phyloP scores from a whole-genome alignment of 768 basidiomycete species.

The Boletus bicolor region DNA sequence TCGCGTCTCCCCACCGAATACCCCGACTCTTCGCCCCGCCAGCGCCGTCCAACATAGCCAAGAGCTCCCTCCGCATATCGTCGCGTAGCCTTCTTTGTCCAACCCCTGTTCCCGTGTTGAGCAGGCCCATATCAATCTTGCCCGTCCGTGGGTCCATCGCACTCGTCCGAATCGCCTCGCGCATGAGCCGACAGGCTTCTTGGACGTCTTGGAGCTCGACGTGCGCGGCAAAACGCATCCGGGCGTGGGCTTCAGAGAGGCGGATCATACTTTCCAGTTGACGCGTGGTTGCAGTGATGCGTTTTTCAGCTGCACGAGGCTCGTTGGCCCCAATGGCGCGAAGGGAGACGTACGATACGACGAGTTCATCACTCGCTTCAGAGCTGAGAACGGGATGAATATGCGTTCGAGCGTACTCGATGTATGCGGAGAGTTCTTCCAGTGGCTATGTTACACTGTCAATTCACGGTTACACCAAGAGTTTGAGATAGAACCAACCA shows the following conservation, averaged over 20 bases:
- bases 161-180: conserved; percentile 90
- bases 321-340: conserved; percentile 85
- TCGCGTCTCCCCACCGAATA: conserved; percentile 79
- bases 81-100: conserved; percentile 83
- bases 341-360: conserved; percentile 88
- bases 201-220: conserved; percentile 86
- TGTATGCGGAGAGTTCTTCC: conserved; percentile 89
- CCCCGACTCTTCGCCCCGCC: conserved; percentile 53
- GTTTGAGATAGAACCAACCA: conserved; percentile 49
- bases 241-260: conserved; percentile 91
- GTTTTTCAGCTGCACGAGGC: conserved; percentile 80
- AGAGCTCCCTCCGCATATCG: conserved; percentile 85
- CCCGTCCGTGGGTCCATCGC: conserved; percentile 96
- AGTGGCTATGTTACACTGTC: conserved; percentile 56
- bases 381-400: conserved; percentile 86
- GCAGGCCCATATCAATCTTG: conserved; percentile 94
- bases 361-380: conserved; percentile 80
- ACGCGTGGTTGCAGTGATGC: conserved; percentile 96
- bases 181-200: conserved; percentile 93
- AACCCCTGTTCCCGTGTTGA: conserved; percentile 89
- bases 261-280: conserved; percentile 98
- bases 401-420: conserved; percentile 85
- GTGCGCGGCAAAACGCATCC: conserved; percentile 88
- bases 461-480: background rate
- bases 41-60: conserved; percentile 55